Evolutionary conservation across 495 filamentous ascomycete genomes (phyloP), one percentile per base, ranked within the genome.

Genomic region (Penicillium argentinense): DNA sequence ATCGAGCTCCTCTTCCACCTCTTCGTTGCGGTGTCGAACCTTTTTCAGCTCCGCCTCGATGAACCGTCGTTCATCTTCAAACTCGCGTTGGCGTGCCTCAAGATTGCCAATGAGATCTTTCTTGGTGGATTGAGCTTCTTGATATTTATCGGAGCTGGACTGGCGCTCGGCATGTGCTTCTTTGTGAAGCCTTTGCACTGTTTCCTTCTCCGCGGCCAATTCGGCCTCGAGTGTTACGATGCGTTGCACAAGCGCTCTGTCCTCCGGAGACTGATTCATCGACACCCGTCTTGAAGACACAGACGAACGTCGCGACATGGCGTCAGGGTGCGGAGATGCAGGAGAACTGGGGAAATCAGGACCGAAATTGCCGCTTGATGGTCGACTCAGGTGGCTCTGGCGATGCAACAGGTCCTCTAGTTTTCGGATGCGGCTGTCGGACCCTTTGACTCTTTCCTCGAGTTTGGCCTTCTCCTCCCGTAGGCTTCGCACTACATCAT

Each of bases 61-160:
- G 8, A 79, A 84, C 55, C 82, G 86, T 18, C 92, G 82, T 63
- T 97, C 91, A 42, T 83, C 82, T 32, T 86, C 76, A 57, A 96
- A 96, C 59, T 97, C 92, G 22, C 82, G 82, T 60, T 95, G 88
- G 24, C 89, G 80, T 24, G 91, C 88, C 56, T 97, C 90, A 62
- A 99, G 84, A 57, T 99, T 99, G 29, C 87, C 86, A 62, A 99
- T 81, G 1, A 99, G 79, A 57, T 99, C 93, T 58, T 88, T 83
- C 66, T 99, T 99, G 0, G 88, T 99, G 3, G 88, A 91, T 49
- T 89, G 85, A 9, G 77, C 87, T 60, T 96, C 89, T 50, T 92
- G 84, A 32, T 89, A 79, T 48, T 83, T 84, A 34, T 80, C 75
- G 5, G 73, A 75, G 51, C 81, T 84, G 23, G 88, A 81, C 28